A percentile compares a stretch with the other conserved stretches of the same genome.
Conservation (phyloP, 2,329 filamentous ascomycete species). For the Chrysosporium queenslandicum region DNA sequence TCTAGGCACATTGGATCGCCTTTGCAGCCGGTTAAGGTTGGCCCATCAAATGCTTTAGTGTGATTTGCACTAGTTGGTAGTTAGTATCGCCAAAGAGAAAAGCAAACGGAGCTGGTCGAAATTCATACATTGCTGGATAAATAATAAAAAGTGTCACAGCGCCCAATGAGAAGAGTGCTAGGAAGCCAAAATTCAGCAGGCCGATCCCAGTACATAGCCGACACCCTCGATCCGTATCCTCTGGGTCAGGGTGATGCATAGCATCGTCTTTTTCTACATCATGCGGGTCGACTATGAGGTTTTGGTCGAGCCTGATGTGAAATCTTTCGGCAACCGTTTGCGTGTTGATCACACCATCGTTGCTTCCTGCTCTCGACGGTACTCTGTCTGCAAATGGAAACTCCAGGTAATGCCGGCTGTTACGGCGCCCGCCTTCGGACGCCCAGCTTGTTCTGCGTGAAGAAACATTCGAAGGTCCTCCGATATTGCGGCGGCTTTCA, state of each 20-base stretch:
- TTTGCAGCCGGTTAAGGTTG: slow-evolving; percentile 25
- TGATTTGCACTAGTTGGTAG: slow-evolving; percentile 1
- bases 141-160: slow-evolving; percentile 57
- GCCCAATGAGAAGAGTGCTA: slow-evolving; percentile 51
- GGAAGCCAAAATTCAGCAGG: slow-evolving; percentile 53
- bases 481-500: not conserved
- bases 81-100: not conserved
- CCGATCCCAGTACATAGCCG: slow-evolving; percentile 57
- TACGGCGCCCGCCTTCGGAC: slow-evolving; percentile 47
- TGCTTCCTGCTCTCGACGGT: slow-evolving; percentile 52
- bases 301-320: slow-evolving; percentile 59
- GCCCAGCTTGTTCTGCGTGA: slow-evolving; percentile 57
- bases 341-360: slow-evolving; percentile 57
- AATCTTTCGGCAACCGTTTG: slow-evolving; percentile 66
- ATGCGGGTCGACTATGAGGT: slow-evolving; percentile 57
- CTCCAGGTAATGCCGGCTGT: slow-evolving; percentile 41
- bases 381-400: slow-evolving; percentile 52
- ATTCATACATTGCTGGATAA: slow-evolving; percentile 56
- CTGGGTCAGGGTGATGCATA: slow-evolving; percentile 59
- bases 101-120: slow-evolving; percentile 6
- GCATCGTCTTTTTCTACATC: slow-evolving; percentile 66
- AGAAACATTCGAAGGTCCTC: slow-evolving; percentile 42
- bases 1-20: slow-evolving; percentile 42
- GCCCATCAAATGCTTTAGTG: not conserved
- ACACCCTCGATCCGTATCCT: slow-evolving; percentile 52